Base-by-base conservation (phyloP, 257 asterid genomes). In the Eustoma russellianum region DNA sequence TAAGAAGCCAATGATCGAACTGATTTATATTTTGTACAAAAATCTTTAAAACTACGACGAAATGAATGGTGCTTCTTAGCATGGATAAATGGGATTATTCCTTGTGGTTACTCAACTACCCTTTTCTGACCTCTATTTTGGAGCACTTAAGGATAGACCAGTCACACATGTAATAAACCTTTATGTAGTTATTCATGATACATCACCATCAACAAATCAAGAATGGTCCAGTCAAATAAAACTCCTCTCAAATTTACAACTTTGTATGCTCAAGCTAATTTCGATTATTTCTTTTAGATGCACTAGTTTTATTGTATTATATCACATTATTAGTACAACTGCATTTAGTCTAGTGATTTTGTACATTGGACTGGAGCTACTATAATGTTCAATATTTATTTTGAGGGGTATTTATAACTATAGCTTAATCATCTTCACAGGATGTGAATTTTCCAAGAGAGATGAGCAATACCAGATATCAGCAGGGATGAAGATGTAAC, bases 371-470 rank as follows among this genome's bases (percentile, higher is more conserved):
- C 3, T 2, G 2, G 30, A 24, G 30, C 30, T 24, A 24, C 30
- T 24, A 24, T 24, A 24, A 24, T 24, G 30, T 24, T 2, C 0
- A n/a, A 24, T 24, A 24, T 24, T 24, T 24, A 24, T 24, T 24
- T 0, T 24, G 3, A 24, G 1, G n/a, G n/a, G n/a, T 4, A 24
- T 24, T 24, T 24, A 24, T 24, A 24, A 24, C 2, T 24, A 24
- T 24, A 24, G 2, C 30, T 24, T 4, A 24, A 24, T 24, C 30
- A 24, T 24, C 1, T 24, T 33, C 70, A 65, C 92, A 83, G 92
- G 94, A 81, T 73, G 69, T 73, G 70, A 73, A 74, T 69, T 82
- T 80, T 73, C 71, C 93, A 59, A 81, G 88, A 64, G 91, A 66
- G 60, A 77, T 57, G 49, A 70, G 60, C 63, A 67, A 60, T 72